Evolutionary conservation across 1,284 basidiomycete species (phyloP), one percentile per base, ranked within the genome.

Genomic region (Ceraceosorus guamensis): DNA sequence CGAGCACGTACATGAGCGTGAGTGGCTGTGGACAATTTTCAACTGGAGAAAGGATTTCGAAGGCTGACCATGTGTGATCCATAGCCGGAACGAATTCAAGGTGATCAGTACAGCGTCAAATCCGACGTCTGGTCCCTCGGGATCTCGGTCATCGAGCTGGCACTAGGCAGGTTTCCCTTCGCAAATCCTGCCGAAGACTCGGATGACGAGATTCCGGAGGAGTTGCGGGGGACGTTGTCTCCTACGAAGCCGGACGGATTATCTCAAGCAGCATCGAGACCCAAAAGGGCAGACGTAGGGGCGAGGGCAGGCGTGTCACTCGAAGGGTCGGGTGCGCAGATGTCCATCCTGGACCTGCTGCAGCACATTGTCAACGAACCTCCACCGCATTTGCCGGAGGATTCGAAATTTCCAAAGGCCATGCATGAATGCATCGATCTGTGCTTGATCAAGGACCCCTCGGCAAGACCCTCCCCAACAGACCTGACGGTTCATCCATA

Each of bases 1-100:
- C 95, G 2, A 92, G 89, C 61, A 93, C 91, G 11, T 99, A 98
- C 78, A 99, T 98, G 93, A 93, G 91, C 66, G 92, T 96, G 77
- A 51, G 64, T 64, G 0, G 10, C 11, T 18, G 41, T n/a, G 16
- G n/a, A 2, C 24, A 24, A 24, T 24, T 24, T 24, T 24, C n/a
- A 24, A 24, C 24, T 24, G 24, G 24, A 3, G 24, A 24, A 24
- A 24, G 24, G 24, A 24, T 24, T 24, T 3, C 24, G 24, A 44
- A 16, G 16, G 41, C 41, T 44, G 41, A 44, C 41, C 41, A 44
- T n/a, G n/a, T n/a, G 46, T 48, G 24, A 3, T 46, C 46, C 54
- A 35, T 76, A 97, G 90, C 93, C 93, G 37, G 93, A 98, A 77
- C 90, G 93, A 53, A 97, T 99, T 73, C 92, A 97, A 81, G 93